A percentile compares a stretch with the other conserved stretches of the same genome.
phyloP scores from a whole-genome alignment of 2,329 filamentous ascomycete genomes.

The Rhytidhysteron rufulum region DNA sequence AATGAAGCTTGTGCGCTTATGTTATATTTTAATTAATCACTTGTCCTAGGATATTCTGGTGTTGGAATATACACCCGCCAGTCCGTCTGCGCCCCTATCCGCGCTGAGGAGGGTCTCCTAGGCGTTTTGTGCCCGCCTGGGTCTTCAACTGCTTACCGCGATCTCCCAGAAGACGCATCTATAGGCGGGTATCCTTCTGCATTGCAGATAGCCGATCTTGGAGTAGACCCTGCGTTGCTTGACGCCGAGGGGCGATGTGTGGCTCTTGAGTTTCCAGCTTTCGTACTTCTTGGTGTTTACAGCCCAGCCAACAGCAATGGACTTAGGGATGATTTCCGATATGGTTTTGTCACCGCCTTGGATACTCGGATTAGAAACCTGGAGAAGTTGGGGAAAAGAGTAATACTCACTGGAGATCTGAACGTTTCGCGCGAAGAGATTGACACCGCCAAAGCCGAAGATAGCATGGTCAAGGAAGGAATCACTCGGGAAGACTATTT shows the following conservation, averaged over 20 bases:
- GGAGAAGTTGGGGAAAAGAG: conserved; percentile 71
- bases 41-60: conserved; percentile 77
- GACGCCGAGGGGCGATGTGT: conserved; percentile 92
- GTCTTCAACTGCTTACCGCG: conserved; percentile 66
- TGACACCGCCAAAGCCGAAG: conserved; percentile 69
- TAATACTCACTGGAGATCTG: conserved; percentile 82
- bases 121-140: conserved; percentile 73
- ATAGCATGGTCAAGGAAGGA: conserved; percentile 67
- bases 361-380: conserved; percentile 85
- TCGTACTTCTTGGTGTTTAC: conserved; percentile 90
- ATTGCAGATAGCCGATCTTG: conserved; percentile 61
- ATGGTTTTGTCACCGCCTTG: conserved; percentile 73
- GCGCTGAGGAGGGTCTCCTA: conserved; percentile 90
- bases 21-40: conserved; percentile 6
- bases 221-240: conserved; percentile 64
- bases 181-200: conserved; percentile 84
- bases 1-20: neutral
- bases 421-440: conserved; percentile 70
- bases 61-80: conserved; percentile 95
- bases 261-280: conserved; percentile 87
- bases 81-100: conserved; percentile 76
- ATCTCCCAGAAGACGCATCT: conserved; percentile 67
- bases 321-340: conserved; percentile 74
- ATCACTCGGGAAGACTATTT: conserved; percentile 69
- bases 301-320: conserved; percentile 87